Conservation (phyloP, 768 basidiomycete species). For the Kwoniella botswanensis region DNA sequence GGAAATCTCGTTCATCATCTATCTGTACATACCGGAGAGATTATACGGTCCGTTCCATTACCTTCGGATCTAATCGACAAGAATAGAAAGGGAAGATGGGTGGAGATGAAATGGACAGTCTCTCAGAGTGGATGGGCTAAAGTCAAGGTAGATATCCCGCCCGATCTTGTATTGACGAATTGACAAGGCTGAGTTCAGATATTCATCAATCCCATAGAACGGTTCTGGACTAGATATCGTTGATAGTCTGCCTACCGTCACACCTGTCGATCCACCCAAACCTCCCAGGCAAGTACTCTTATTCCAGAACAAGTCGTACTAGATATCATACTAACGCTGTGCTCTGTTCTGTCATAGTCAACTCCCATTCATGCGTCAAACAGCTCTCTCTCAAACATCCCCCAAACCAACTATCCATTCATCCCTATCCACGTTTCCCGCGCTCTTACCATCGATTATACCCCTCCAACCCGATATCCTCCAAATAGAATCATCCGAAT, state of each 20-base stretch:
- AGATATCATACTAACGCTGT: not conserved
- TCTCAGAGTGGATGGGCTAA: conserved; percentile 22
- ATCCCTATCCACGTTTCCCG: conserved; percentile 34
- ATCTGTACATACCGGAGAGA: conserved; percentile 44
- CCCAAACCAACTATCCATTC: conserved; percentile 28
- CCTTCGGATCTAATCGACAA: not conserved
- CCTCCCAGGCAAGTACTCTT: conserved; percentile 32
- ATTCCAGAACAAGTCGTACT: not conserved
- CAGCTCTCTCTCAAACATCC: not conserved
- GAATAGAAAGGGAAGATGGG: conserved; percentile 13
- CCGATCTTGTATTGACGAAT: too few species aligned
- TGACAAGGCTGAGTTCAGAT: not conserved
- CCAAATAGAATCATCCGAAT: not conserved
- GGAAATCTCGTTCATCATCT: conserved; percentile 35
- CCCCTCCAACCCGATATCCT: conserved; percentile 35
- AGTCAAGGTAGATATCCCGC: conserved; percentile 16
- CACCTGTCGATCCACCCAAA: conserved; percentile 47
- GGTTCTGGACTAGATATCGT: conserved; percentile 41
- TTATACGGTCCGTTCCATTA: conserved; percentile 26
- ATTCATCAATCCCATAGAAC: conserved; percentile 20
- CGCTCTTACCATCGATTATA: conserved; percentile 27
- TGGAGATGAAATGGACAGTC: conserved; percentile 35
- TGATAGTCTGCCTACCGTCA: conserved; percentile 40
- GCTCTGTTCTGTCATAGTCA: conserved; percentile 9
- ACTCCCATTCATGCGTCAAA: conserved; percentile 36